Evolutionary conservation across 352 stramenopile species (phyloP).

Genomic region (Aphanomyces astaci): DNA sequence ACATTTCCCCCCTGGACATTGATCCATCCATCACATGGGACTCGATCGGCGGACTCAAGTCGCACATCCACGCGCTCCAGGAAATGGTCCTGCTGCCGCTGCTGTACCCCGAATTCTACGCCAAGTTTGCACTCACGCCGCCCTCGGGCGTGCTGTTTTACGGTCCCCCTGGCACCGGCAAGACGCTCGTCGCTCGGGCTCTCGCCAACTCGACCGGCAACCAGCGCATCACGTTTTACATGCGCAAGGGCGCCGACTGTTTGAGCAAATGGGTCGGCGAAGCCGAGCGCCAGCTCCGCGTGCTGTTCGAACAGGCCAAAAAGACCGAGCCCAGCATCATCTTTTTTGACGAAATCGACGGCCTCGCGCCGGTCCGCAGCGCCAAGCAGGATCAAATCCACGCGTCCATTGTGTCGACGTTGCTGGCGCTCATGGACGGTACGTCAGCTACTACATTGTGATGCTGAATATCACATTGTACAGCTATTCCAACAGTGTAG

Average conservation of each 20-base stretch:
- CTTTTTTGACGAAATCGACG: conserved; percentile 94
- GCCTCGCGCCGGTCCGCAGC: conserved; percentile 85
- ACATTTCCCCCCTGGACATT: conserved; percentile 77
- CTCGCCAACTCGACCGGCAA: conserved; percentile 82
- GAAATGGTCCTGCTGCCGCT: conserved; percentile 92
- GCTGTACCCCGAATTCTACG: conserved; percentile 89
- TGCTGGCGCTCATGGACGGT: conserved; percentile 90
- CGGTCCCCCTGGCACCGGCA: conserved; percentile 87
- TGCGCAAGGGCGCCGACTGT: conserved; percentile 89
- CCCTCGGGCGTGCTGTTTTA: conserved; percentile 85
- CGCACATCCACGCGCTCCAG: conserved; percentile 85
- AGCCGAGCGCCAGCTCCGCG: conserved; percentile 81
- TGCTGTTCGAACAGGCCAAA: conserved; percentile 88
- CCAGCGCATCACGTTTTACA: conserved; percentile 88
- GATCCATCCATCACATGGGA: conserved; percentile 81
- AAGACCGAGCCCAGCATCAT: conserved; percentile 89
- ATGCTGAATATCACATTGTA: neutral
- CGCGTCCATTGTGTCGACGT: conserved; percentile 87
- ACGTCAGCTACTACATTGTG: neutral
- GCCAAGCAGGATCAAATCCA: conserved; percentile 93
- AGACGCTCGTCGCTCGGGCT: conserved; percentile 84
- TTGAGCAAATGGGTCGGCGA: conserved; percentile 91
- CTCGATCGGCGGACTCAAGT: conserved; percentile 70
- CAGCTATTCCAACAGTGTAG: neutral
- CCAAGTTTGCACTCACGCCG: conserved; percentile 79